Evolutionary conservation across 306 rosid species (phyloP), one percentile per base, ranked within the genome.

Genomic region (Castanospermum australe): DNA sequence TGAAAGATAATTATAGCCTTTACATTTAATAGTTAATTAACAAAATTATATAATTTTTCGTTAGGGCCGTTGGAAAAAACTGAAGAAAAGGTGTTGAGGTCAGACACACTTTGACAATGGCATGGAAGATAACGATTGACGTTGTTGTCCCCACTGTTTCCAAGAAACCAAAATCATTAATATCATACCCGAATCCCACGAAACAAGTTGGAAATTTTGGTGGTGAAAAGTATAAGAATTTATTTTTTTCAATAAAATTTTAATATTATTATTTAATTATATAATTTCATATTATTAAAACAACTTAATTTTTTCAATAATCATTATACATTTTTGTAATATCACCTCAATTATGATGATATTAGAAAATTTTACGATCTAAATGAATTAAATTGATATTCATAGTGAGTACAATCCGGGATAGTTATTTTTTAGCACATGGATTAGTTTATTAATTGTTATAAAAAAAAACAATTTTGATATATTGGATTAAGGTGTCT

Each of bases 21-120:
- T n/a, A n/a, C n/a, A n/a, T n/a, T n/a, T n/a, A n/a, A n/a, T n/a
- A n/a, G n/a, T n/a, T n/a, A n/a, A n/a, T n/a, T n/a, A n/a, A n/a
- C n/a, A n/a, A n/a, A n/a, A n/a, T n/a, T n/a, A n/a, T n/a, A n/a
- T n/a, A n/a, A n/a, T n/a, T n/a, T n/a, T n/a, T n/a, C n/a, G n/a
- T n/a, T n/a, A n/a, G 61, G 55, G 77, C 2, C 14, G 39, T 52
- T 82, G 5, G 89, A 28, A 65, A 51, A 51, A 67, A 15, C 33
- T 6, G 11, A 63, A 38, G 48, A 48, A 38, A 33, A 24, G 61
- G 11, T 15, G 39, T 41, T 42, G 69, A 62, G 20, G n/a, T 20
- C 10, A 54, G 24, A 21, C 14, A 10, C 12, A 22, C 78, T 13
- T 77, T 54, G 82, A 77, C 79, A 44, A 15, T 0, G 12, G 33